These are phyloP conservation scores for Castanea mollissima DNA, from an alignment of 306 rosid genomes.

Conservation along the genomic window DNA sequence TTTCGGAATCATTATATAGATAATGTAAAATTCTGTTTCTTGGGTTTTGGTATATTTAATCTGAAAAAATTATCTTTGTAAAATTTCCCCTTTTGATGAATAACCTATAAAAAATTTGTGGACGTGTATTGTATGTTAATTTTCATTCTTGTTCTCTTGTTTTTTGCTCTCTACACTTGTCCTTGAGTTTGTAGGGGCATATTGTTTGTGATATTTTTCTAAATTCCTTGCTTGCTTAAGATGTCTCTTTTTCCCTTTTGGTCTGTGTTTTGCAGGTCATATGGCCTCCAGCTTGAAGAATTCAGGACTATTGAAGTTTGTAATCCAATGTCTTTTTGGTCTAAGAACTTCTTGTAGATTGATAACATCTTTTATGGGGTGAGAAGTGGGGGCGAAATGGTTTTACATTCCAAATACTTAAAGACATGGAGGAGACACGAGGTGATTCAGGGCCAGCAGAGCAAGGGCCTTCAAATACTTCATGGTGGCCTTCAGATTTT, in stretches of 20 bases:
- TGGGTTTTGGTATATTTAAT: background rate
- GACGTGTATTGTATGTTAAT: background rate
- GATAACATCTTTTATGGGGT: constrained; percentile 63
- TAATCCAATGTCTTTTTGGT: constrained; percentile 30
- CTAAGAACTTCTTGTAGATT: constrained; percentile 37
- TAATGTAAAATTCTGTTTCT: background rate
- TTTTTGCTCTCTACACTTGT: background rate
- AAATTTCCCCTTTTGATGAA: too few relatives aligned
- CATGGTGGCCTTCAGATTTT: constrained; percentile 96
- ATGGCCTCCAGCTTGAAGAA: constrained; percentile 74
- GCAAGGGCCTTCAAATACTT: constrained; percentile 82
- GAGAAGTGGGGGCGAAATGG: constrained; percentile 73
- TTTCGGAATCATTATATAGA: background rate
- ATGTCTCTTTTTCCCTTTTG: constrained; percentile 14
- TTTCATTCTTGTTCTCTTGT: background rate
- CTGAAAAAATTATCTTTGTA: background rate
- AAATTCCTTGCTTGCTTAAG: constrained; percentile 5
- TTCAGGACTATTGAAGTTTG: constrained; percentile 34
- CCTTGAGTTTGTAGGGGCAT: background rate
- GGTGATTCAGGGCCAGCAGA: constrained; percentile 79
- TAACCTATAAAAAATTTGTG: background rate
- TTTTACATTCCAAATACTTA: constrained; percentile 58
- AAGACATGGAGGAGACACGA: constrained; percentile 92
- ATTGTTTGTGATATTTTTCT: background rate
- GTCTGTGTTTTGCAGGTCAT: constrained; percentile 49